Percentiles rank a stretch among this genome's conserved stretches.
These are phyloP conservation scores for Eutypella sp. DNA, from an alignment of 2,329 filamentous ascomycete species.

Conservation along the genomic window DNA sequence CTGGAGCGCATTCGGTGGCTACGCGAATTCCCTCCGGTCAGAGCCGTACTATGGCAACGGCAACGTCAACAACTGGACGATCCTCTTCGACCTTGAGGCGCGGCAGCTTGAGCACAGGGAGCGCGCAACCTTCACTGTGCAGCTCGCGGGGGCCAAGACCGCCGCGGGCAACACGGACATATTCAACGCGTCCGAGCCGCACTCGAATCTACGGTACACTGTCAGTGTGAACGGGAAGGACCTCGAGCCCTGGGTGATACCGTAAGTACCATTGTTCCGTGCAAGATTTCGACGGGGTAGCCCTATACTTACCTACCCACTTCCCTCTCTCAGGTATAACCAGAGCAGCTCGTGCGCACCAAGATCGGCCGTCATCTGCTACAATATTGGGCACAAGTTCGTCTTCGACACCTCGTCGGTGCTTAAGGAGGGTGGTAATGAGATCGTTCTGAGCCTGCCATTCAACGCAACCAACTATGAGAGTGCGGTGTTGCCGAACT, in stretches of 20 bases:
- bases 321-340: slow-evolving; percentile 32
- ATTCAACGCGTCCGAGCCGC: slow-evolving; percentile 48
- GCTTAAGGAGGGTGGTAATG: slow-evolving; percentile 48
- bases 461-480: slow-evolving; percentile 55
- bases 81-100: slow-evolving; percentile 44
- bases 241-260: slow-evolving; percentile 51
- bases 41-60: slow-evolving; percentile 36
- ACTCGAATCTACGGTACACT: slow-evolving; percentile 47
- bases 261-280: slow-evolving; percentile 32
- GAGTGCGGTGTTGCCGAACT: slow-evolving; percentile 48
- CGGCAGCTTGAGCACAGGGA: slow-evolving; percentile 36
- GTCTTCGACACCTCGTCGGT: slow-evolving; percentile 45
- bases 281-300: neutral
- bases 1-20: slow-evolving; percentile 58
- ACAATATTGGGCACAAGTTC: slow-evolving; percentile 57
- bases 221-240: slow-evolving; percentile 35
- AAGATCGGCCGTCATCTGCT: slow-evolving; percentile 55
- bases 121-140: slow-evolving; percentile 55
- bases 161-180: slow-evolving; percentile 52
- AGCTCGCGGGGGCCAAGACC: slow-evolving; percentile 59
- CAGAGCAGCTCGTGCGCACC: slow-evolving; percentile 57
- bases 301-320: neutral
- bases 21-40: slow-evolving; percentile 42
- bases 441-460: slow-evolving; percentile 53
- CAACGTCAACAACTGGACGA: slow-evolving; percentile 55